Evolutionary conservation across 129 eudicot genomes (phyloP).

Genomic region (Pseudognaphalium luteoalbum): DNA sequence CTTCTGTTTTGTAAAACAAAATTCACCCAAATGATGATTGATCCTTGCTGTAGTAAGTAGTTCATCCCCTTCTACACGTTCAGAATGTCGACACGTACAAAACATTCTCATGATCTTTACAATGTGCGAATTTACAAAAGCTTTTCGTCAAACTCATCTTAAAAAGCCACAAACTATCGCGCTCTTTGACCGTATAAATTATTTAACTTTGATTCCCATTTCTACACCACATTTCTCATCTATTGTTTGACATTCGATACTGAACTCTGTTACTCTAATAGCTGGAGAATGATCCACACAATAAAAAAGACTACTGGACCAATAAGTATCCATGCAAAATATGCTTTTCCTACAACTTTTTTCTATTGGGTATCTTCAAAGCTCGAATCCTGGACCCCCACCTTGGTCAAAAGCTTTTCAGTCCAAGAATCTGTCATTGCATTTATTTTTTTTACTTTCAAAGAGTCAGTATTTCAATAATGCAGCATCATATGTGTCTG

Average conservation of each 20-base stretch:
- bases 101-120: background rate
- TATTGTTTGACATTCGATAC: constrained; percentile 42
- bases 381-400: constrained; percentile 47
- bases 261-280: constrained; percentile 11
- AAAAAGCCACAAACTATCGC: constrained; percentile 19
- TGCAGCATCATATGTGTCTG: constrained; percentile 26
- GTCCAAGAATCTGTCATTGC: constrained; percentile 9
- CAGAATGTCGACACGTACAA: constrained; percentile 5
- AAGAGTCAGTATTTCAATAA: constrained; percentile 33
- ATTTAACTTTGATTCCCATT: constrained; percentile 29
- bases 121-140: background rate
- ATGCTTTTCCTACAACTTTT: constrained; percentile 29
- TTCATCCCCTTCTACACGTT: background rate
- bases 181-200: constrained; percentile 29
- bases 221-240: constrained; percentile 28
- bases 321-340: constrained; percentile 34
- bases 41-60: background rate
- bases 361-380: constrained; percentile 51
- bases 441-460: background rate
- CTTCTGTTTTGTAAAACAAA: background rate
- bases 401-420: constrained; percentile 50
- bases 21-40: background rate
- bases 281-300: constrained; percentile 14
- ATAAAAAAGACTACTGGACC: constrained; percentile 35
- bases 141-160: constrained; percentile 14